Evolutionary conservation across 1,139 yeast species (phyloP), one percentile per base, ranked within the genome.

Genomic region (Yamadazyma aaseri): DNA sequence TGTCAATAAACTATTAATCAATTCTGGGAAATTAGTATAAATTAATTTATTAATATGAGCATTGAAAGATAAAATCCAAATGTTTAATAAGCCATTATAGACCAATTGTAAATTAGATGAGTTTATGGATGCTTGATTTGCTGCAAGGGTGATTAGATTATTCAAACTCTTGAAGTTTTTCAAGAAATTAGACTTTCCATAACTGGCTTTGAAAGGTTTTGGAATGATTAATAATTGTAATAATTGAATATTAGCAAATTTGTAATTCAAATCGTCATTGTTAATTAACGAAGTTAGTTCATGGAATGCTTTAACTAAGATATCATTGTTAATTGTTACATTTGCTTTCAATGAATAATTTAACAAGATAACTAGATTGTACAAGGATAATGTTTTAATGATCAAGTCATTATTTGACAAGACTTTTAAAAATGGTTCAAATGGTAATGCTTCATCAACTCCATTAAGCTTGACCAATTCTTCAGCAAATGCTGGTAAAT

Each of bases 61-160:
- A 53, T 77, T 84, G 61, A 90, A 92, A 2, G 96, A 79, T 44
- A 89, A 69, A 29, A 89, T 71, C 98, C 98, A 92, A 33, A 86
- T 67, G 17, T 82, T 73, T 53, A 92, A 71, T 45, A 92, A 71
- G 2, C 83, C 72, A 53, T 86, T 77, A 63, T 92, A 92, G 54
- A 85, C 89, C 47, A 87, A 73, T 65, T 94, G 98, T 42, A 92
- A 76, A 38, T 81, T 83, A 22, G 81, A 70, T 31, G 74, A 69
- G 40, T 79, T 70, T 31, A 77, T 63, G 32, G 53, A 23, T 21
- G 25, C 34, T 26, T 41, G 39, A 17, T 31, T 59, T 17, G 71
- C 62, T 55, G 60, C 60, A 17, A 46, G 45, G 14, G 55, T 45
- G 33, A 65, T 55, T 41, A 64, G 49, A 39, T 59, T 52, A 45